A percentile compares a stretch with the other conserved stretches of the same genome.
These are phyloP conservation scores for Metschnikowia sp. DNA, from an alignment of 805 yeast genomes.

Conservation along the genomic window DNA sequence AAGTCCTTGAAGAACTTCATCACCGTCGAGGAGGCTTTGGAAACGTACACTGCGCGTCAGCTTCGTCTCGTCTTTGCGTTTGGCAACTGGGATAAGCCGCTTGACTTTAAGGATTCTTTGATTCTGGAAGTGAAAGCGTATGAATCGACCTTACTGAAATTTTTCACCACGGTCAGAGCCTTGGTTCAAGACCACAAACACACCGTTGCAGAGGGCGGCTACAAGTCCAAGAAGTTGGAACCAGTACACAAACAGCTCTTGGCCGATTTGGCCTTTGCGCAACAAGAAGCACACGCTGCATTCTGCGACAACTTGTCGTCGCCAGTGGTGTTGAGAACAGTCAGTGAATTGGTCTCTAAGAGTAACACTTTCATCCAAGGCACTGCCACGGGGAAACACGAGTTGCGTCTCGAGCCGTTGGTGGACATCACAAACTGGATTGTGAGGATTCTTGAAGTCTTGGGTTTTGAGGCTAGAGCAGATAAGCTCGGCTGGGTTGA, in stretches of 20 bases:
- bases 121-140: slow-evolving; percentile 71
- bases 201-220: slow-evolving; percentile 34
- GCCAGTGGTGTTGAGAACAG: slow-evolving; percentile 63
- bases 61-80: slow-evolving; percentile 86
- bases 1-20: slow-evolving; percentile 93
- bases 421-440: slow-evolving; percentile 63
- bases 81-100: slow-evolving; percentile 87
- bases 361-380: slow-evolving; percentile 67
- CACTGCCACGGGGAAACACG: slow-evolving; percentile 40
- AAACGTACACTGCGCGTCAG: slow-evolving; percentile 70
- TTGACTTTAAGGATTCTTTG: slow-evolving; percentile 86
- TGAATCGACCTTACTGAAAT: slow-evolving; percentile 75
- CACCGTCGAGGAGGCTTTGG: slow-evolving; percentile 86
- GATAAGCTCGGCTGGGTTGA: slow-evolving; percentile 84
- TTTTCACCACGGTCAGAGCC: slow-evolving; percentile 85
- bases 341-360: slow-evolving; percentile 66
- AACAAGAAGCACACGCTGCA: slow-evolving; percentile 63
- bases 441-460: slow-evolving; percentile 61
- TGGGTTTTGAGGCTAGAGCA: slow-evolving; percentile 72
- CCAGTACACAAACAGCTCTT: slow-evolving; percentile 53
- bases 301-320: slow-evolving; percentile 88
- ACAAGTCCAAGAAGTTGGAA: slow-evolving; percentile 57
- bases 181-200: slow-evolving; percentile 63
- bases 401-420: slow-evolving; percentile 62
- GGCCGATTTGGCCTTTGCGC: slow-evolving; percentile 47